Evolutionary conservation across 164 flowering plant genomes (phyloP), one percentile per base, ranked within the genome.

Genomic region (Magnolia changhungtana): DNA sequence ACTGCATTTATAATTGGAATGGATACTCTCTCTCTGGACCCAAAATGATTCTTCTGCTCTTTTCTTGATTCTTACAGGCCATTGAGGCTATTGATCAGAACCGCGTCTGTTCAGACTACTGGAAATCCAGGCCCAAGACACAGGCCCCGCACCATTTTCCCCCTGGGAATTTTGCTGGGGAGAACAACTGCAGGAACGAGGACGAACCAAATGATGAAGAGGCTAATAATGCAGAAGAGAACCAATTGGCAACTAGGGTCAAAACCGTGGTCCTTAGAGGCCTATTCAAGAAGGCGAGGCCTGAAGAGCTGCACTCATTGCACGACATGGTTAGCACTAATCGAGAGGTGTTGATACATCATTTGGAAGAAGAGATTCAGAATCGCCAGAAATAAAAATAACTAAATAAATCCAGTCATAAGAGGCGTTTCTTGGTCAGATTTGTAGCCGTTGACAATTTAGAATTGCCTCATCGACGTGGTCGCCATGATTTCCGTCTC

Each of bases 201-300:
- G 84, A 78, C 18, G 81, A 72, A 18, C 67, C 13, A 55, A 55
- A 55, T 55, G 61, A 16, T 11, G 16, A 14, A 24, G 75, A 29
- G 49, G 71, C 31, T 49, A 55, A 73, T 16, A 66, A 31, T 45
- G 23, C 79, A 61, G 37, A 69, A 73, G 8, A 20, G 37, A 14
- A 20, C 50, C 63, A 70, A 31, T 27, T 50, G 45, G 63, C 78
- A 58, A 76, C 75, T 37, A 37, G 18, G 65, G 63, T 52, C 24
- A 8, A 71, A 61, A 23, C 80, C 85, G 20, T 83, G 65, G 66
- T 79, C 58, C 84, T 94, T 51, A 74, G 75, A 70, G 85, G 88
- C 49, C 86, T 94, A 4, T 81, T 94, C 72, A 89, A 82, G 83
- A 94, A 90, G 85, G 95, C 93, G 29, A 87, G 78, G 77, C 81